Evolutionary conservation across 805 yeast species (phyloP).

Genomic region (Saccharomycopsis capsularis): DNA sequence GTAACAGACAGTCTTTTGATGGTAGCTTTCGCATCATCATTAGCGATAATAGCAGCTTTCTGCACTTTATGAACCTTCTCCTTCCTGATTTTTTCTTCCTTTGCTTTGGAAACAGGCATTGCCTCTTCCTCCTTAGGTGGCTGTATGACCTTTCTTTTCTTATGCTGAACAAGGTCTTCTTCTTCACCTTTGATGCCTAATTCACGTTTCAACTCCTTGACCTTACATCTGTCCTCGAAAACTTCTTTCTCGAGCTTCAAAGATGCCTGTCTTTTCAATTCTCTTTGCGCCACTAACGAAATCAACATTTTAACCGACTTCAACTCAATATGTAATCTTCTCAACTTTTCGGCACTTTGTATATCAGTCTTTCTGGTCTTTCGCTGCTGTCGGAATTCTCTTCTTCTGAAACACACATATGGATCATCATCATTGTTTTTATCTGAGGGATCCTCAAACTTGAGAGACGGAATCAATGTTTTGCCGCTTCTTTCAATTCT

Average conservation of each 20-base stretch:
- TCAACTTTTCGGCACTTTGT: constrained; percentile 77
- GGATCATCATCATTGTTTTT: constrained; percentile 87
- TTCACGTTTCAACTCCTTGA: constrained; percentile 67
- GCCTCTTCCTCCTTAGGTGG: constrained; percentile 21
- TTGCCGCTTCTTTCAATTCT: constrained; percentile 66
- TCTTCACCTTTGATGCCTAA: constrained; percentile 79
- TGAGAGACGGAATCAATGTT: constrained; percentile 64
- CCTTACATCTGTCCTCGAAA: constrained; percentile 64
- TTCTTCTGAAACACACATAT: constrained; percentile 88
- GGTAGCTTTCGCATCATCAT: constrained; percentile 7
- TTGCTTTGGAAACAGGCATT: constrained; percentile 18
- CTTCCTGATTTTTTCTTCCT: constrained; percentile 1
- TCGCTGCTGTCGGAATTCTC: constrained; percentile 92
- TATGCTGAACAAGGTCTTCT: constrained; percentile 71
- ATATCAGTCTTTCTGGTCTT: constrained; percentile 93
- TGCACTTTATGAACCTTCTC: constrained; percentile 26
- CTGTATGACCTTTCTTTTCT: constrained; percentile 46
- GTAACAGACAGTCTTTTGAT: constrained; percentile 21
- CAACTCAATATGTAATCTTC: constrained; percentile 67
- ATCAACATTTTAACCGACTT: constrained; percentile 67
- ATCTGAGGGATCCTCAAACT: constrained; percentile 80
- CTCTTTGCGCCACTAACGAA: constrained; percentile 67
- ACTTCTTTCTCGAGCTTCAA: constrained; percentile 57
- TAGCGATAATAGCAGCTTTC: constrained; percentile 16
- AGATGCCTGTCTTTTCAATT: constrained; percentile 52